Evolutionary conservation across 2,329 filamentous ascomycete genomes (phyloP), one percentile per base, ranked within the genome.

Genomic region (Apiospora koreana): DNA sequence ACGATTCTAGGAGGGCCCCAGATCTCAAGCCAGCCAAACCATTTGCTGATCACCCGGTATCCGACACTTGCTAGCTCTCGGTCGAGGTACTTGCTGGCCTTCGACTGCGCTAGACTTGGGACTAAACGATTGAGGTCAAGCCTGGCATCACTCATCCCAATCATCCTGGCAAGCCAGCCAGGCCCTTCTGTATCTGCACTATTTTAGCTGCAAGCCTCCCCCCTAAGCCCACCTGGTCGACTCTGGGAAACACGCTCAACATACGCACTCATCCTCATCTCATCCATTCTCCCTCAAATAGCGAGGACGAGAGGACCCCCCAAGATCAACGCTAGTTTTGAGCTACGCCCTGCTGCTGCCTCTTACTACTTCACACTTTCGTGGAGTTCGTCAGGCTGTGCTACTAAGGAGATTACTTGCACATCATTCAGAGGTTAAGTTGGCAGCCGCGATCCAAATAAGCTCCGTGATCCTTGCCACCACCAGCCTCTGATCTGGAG

Each of bases 281-380:
- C 65, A 45, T 42, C 50, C 66, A 68, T 68, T 43, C 41, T 43
- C 41, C 14, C 41, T 16, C 2, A 68, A 54, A 54, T 48, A 68
- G 31, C 35, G 45, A 50, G 25, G 66, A 48, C 45, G 68, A 72
- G 71, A 67, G 74, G 75, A 73, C 74, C 21, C 65, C 66, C 28
- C 38, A n/a, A 66, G n/a, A 66, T 25, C n/a, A 66, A 21, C 45
- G 31, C 66, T 68, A 68, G 66, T 45, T 35, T 35, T 25, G 66
- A 68, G 42, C 66, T 68, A 68, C 66, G 45, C 66, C 66, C 66
- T 68, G 66, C 66, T 68, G 66, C 45, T 68, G 66, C 45, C 66
- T 68, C 35, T 45, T n/a, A 21, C 45, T 25, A 64, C 43, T 23
- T 65, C 35, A 69, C 42, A 62, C 54, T 62, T 65, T 42, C 58